Base-by-base conservation (phyloP, 192 early-diverging fungal species). In the Coemansia sp. region DNA sequence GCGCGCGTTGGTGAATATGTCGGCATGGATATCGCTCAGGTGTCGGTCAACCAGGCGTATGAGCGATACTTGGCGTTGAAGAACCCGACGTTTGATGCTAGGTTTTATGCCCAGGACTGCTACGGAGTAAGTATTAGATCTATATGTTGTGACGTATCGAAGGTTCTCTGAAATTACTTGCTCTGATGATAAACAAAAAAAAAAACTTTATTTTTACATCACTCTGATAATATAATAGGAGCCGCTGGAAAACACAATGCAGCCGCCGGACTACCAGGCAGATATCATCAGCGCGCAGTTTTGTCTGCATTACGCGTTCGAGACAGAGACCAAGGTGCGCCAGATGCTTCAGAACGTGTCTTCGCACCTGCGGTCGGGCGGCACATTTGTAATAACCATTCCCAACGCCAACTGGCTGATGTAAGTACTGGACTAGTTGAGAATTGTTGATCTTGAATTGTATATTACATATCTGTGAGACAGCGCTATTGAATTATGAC, bases 231-330 rank as follows among this genome's bases (percentile, higher is more conserved):
- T 79, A 28, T 28, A 12, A 60, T 79, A 79, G 77, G 80, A 88
- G 81, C 85, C 87, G 60, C 71, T 86, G 2, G 79, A 89, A 65
- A 87, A 87, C 35, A 87, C 87, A 1, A 54, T 85, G 14, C 77
- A 86, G 41, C 78, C 88, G 3, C 64, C 75, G 3, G 74, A 89
- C 41, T 66, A 79, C 37, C 64, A 67, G 18, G 93, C 95, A 58
- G 92, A 97, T 71, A 84, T 96, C 33, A 93, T 96, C n/a, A 94
- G 91, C 45, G 91, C 93, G 76, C 98, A 99, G 71, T 99, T 99
- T 75, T 97, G 95, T 68, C 75, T 98, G 54, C 98, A 98, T 78
- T 99, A 99, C 78, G 91, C 94, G 0, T 98, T 97, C 69, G 93
- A 95, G 65, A 85, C 87, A 4, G 96, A 98, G 78, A 54, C 68